phyloP scores from a whole-genome alignment of 352 stramenopile species.

The Stephanocyclus meneghinianus region DNA sequence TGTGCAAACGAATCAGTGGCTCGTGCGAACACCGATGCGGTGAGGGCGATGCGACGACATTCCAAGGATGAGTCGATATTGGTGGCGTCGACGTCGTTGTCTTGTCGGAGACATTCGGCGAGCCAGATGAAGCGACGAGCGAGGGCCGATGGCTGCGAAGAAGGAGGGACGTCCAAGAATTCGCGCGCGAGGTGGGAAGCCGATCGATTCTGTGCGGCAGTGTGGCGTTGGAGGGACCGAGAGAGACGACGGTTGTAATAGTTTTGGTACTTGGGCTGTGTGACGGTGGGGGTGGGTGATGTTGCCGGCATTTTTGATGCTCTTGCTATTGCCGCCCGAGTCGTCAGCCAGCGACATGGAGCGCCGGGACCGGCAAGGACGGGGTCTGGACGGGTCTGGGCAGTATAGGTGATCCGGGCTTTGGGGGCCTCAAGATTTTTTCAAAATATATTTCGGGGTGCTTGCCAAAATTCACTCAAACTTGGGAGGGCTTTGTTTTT shows the following conservation, averaged over 20 bases:
- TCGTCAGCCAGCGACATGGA: no score
- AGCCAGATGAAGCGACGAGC: conserved; percentile 21
- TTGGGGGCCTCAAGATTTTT: no score
- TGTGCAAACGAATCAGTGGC: background rate
- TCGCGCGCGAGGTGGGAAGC: conserved; percentile 23
- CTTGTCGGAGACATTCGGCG: conserved; percentile 16
- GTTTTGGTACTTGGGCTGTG: background rate
- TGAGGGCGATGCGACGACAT: conserved; percentile 22
- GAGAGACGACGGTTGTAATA: conserved; percentile 21
- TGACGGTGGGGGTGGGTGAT: background rate
- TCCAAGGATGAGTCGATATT: conserved; percentile 10
- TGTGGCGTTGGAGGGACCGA: conserved; percentile 15
- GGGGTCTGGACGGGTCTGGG: no score
- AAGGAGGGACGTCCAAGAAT: conserved; percentile 13
- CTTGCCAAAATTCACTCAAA: no score
- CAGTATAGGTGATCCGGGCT: no score
- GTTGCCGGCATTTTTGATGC: background rate
- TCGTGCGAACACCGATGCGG: conserved; percentile 52
- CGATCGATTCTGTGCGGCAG: background rate
- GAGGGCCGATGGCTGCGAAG: conserved; percentile 16
- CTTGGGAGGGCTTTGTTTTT: no score
- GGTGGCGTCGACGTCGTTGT: background rate
- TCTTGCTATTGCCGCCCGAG: background rate
- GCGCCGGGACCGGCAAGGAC: no score
- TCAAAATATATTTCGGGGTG: no score